A percentile compares a stretch with the other conserved stretches of the same genome.
Conservation (phyloP, 108 stramenopile species). For the Pseudonitzschia delicatissima region DNA sequence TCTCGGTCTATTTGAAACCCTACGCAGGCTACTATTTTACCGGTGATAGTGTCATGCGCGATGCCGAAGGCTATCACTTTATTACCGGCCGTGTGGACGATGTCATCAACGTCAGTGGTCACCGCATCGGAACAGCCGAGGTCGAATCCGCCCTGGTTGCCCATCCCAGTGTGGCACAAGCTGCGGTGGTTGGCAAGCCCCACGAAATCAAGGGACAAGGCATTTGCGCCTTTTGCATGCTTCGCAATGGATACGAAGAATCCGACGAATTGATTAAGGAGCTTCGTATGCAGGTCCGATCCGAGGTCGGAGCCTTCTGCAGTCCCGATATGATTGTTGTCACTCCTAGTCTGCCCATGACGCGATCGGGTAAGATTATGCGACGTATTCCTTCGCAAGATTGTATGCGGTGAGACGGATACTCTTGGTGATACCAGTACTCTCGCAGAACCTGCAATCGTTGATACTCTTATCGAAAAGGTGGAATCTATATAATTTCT, state of each 20-base stretch:
- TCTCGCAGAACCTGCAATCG: constrained; percentile 94
- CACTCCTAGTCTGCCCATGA: constrained; percentile 89
- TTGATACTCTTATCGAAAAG: constrained; percentile 81
- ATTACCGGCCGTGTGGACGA: constrained; percentile 98
- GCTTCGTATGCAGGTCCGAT: constrained; percentile 70
- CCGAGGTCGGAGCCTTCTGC: constrained; percentile 91
- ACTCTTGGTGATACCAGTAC: constrained; percentile 91
- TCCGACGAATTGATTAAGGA: constrained; percentile 78
- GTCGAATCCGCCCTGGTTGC: constrained; percentile 93
- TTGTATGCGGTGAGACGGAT: constrained; percentile 87
- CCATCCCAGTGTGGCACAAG: constrained; percentile 86
- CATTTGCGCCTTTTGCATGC: constrained; percentile 82
- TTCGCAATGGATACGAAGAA: constrained; percentile 64
- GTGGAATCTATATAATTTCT: constrained; percentile 17
- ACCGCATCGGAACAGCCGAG: constrained; percentile 94
- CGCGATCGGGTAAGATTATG: constrained; percentile 96
- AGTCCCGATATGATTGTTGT: constrained; percentile 87
- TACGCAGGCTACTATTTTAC: constrained; percentile 98
- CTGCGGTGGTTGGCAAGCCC: constrained; percentile 89
- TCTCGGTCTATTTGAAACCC: constrained; percentile 88
- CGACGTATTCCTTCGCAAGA: constrained; percentile 95
- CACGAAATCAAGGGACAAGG: constrained; percentile 91
- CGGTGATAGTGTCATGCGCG: constrained; percentile 91
- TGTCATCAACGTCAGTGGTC: constrained; percentile 94
- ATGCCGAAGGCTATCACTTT: constrained; percentile 93